These are phyloP conservation scores for Elsinoe ampelina DNA, from an alignment of 2,329 filamentous ascomycete genomes.

Conservation along the genomic window DNA sequence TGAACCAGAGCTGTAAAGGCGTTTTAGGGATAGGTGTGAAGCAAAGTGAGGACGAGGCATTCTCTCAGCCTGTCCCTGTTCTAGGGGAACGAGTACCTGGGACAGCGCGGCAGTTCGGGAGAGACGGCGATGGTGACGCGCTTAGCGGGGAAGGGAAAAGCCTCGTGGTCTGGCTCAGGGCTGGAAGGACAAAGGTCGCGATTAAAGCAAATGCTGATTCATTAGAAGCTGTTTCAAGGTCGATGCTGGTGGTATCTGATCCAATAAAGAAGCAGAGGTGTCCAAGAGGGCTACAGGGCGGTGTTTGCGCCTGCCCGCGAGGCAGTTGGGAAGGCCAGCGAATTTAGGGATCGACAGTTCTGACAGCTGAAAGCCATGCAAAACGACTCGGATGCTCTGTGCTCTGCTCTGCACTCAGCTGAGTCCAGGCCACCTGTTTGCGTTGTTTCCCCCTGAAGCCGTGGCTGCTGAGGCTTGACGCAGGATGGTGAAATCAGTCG, in stretches of 20 bases:
- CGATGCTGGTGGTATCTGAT: background rate
- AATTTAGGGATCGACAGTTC: constrained; percentile 1
- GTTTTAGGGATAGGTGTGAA: constrained; percentile 25
- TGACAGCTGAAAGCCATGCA: constrained; percentile 11
- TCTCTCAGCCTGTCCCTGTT: constrained; percentile 3
- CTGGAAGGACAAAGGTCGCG: background rate
- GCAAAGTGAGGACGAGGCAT: constrained; percentile 24
- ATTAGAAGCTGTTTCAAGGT: background rate
- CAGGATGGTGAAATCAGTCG: background rate
- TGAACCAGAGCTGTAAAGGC: constrained; percentile 22
- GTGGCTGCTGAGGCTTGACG: background rate
- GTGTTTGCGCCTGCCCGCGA: background rate
- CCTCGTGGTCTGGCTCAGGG: background rate
- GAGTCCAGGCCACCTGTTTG: background rate
- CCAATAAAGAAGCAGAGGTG: background rate
- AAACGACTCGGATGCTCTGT: background rate
- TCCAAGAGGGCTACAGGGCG: background rate
- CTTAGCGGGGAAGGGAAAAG: constrained; percentile 5
- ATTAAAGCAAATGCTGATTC: background rate
- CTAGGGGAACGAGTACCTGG: background rate
- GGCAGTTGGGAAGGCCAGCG: background rate
- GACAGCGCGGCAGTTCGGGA: constrained; percentile 1
- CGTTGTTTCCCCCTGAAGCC: constrained; percentile 3
- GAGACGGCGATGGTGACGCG: constrained; percentile 7
- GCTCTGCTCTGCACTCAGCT: background rate